Base-by-base conservation (phyloP, 495 filamentous ascomycete species). In the Penicillium herquei region DNA sequence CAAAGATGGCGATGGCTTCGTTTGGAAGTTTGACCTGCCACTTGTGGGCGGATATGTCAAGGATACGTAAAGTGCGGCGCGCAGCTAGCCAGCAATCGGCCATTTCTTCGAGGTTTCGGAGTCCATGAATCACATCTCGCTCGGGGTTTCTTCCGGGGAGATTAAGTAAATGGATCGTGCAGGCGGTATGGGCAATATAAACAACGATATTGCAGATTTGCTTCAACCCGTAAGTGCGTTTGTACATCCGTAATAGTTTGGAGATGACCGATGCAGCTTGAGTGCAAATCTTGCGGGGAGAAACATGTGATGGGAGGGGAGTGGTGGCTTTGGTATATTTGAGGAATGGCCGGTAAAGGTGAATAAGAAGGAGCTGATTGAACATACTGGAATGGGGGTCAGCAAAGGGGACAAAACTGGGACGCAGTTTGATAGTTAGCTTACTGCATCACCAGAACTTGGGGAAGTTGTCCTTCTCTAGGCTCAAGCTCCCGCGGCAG, bases 191-290 rank as follows among this genome's bases (percentile, higher is more conserved):
- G 0, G 87, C 81, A 63, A 98, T 97, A 71, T 98, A 98, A 9
- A 96, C 92, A 12, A 86, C 91, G 54, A 98, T 88, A 63, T 98
- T 98, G 70, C 88, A 92, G 47, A 98, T 96, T 68, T 96, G 93
- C 12, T 89, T 84, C 10, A 98, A 78, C 17, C 92, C 90, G 57
- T 96, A 93, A 9, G 87, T 85, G 52, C 92, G 89, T 70, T 95
- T 96, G 72, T 98, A 98, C 14, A 96, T 80, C 0, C 94, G 86
- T 69, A 97, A 85, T 4, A 95, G 78, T 63, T 97, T 97, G 0
- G 92, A 96, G 46, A 98, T 93, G 46, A 83, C 85, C 6, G 84
- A 84, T 2, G 94, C 92, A 11, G 94, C 92, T 62, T 91, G 88
- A 3, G 90, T 92, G 74, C 94, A 96, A 41, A 94, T 81, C 63